phyloP scores from a whole-genome alignment of 345 rosid genomes.

The Laguncularia racemosa region DNA sequence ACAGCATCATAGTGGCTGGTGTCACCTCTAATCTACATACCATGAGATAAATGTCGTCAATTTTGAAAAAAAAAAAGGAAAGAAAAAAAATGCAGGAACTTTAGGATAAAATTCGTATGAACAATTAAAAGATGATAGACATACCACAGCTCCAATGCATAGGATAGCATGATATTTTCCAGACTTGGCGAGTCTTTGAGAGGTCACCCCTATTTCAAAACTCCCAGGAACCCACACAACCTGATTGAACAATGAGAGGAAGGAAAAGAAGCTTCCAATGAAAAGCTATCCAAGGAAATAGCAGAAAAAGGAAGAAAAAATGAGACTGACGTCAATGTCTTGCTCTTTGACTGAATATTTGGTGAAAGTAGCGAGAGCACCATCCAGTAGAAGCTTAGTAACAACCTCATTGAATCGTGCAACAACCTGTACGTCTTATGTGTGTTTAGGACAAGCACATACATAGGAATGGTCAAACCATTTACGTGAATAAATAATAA shows the following conservation, averaged over 20 bases:
- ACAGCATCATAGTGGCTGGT: constrained; percentile 96
- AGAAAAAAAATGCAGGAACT: too few species aligned
- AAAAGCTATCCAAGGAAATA: background rate
- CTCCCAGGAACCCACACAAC: constrained; percentile 98
- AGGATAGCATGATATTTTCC: constrained; percentile 61
- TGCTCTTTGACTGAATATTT: constrained; percentile 79
- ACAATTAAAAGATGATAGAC: constrained; percentile 8
- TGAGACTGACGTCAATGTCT: constrained; percentile 53
- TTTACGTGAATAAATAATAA: background rate
- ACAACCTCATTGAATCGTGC: constrained; percentile 94
- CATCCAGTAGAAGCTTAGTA: constrained; percentile 71
- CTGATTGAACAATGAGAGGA: constrained; percentile 21
- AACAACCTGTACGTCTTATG: constrained; percentile 47
- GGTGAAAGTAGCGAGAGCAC: constrained; percentile 79
- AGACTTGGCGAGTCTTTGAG: constrained; percentile 74
- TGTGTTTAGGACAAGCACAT: background rate
- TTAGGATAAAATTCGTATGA: background rate
- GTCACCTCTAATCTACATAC: constrained; percentile 80
- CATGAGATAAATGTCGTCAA: constrained; percentile 5
- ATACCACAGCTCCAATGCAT: constrained; percentile 98
- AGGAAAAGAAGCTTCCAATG: background rate
- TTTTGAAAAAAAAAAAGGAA: too few species aligned
- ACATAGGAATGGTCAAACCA: background rate
- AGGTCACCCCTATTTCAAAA: constrained; percentile 74
- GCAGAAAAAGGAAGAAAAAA: background rate